Percentiles rank a stretch among this genome's conserved stretches.
Evolutionary conservation across 2,329 filamentous ascomycete genomes (phyloP).

Genomic region (Fusarium sp.): DNA sequence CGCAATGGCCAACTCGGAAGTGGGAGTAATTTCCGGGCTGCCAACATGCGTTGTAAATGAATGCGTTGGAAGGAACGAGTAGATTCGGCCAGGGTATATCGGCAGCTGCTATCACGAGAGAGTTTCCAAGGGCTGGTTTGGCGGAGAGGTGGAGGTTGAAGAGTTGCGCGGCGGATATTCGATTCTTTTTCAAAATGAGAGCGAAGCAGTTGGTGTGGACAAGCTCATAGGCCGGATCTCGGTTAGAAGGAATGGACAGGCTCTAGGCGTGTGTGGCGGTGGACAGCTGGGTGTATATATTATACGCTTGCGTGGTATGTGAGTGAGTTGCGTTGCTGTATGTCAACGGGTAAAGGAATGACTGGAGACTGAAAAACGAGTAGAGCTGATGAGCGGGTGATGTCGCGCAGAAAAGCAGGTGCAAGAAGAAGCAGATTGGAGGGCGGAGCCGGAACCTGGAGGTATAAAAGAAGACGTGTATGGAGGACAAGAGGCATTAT

Average conservation of each 20-base stretch:
- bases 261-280: conserved; percentile 21
- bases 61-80: conserved; percentile 39
- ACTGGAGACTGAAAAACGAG: conserved; percentile 38
- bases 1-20: conserved; percentile 45
- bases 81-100: conserved; percentile 37
- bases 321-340: conserved; percentile 23
- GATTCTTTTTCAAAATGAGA: conserved; percentile 35
- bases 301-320: conserved; percentile 38
- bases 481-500: conserved; percentile 43
- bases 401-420: conserved; percentile 39
- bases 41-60: conserved; percentile 40
- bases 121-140: conserved; percentile 26
- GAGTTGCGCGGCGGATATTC: conserved; percentile 12
- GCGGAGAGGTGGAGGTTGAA: conserved; percentile 14
- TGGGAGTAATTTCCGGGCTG: conserved; percentile 45
- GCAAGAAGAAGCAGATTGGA: conserved; percentile 38
- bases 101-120: conserved; percentile 33
- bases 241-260: conserved; percentile 29
- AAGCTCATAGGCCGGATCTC: conserved; percentile 14
- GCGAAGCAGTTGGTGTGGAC: conserved; percentile 39
- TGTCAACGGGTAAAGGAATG: conserved; percentile 41
- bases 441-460: conserved; percentile 44
- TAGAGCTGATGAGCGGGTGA: conserved; percentile 39
- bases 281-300: conserved; percentile 32
- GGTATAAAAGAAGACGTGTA: conserved; percentile 46